These are phyloP conservation scores for Mortierella sp. DNA, from an alignment of 371 early-diverging fungal species.

Conservation along the genomic window DNA sequence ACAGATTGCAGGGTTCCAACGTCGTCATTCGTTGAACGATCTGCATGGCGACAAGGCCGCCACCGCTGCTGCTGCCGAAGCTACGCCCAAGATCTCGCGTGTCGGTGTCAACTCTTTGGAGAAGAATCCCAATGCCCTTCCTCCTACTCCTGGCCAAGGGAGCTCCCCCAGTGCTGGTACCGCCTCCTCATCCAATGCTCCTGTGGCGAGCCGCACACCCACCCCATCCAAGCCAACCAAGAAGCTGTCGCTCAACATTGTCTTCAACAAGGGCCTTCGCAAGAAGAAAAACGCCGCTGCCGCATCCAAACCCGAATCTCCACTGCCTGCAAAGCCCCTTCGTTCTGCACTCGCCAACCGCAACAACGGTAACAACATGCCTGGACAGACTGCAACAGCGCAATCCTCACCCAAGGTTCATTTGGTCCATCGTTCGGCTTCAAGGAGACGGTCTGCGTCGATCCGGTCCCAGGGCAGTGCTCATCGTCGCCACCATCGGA, in stretches of 20 bases:
- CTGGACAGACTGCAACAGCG: neutral
- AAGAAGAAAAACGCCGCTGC: constrained; percentile 15
- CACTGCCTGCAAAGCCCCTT: constrained; percentile 39
- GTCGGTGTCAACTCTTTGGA: constrained; percentile 18
- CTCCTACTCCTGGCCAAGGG: neutral
- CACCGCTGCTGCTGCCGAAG: no score
- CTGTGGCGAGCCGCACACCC: neutral
- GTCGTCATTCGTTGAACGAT: constrained; percentile 52
- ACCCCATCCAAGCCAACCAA: constrained; percentile 9
- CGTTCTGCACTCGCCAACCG: constrained; percentile 51
- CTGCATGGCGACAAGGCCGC: constrained; percentile 15
- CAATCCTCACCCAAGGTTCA: constrained; percentile 12
- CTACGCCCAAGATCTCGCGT: neutral
- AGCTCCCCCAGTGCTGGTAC: neutral
- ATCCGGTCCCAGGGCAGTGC: constrained; percentile 41
- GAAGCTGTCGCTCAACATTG: constrained; percentile 39
- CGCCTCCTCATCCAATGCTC: neutral
- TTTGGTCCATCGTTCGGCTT: constrained; percentile 17
- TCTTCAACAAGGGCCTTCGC: constrained; percentile 29
- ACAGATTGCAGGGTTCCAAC: constrained; percentile 52
- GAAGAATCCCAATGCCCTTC: constrained; percentile 2
- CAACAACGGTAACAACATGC: no score
- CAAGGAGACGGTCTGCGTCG: constrained; percentile 38
- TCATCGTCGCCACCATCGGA: constrained; percentile 12
- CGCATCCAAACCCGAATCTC: constrained; percentile 2